Evolutionary conservation across 495 filamentous ascomycete genomes (phyloP), one percentile per base, ranked within the genome.

Genomic region (Hyaloscypha finlandica): DNA sequence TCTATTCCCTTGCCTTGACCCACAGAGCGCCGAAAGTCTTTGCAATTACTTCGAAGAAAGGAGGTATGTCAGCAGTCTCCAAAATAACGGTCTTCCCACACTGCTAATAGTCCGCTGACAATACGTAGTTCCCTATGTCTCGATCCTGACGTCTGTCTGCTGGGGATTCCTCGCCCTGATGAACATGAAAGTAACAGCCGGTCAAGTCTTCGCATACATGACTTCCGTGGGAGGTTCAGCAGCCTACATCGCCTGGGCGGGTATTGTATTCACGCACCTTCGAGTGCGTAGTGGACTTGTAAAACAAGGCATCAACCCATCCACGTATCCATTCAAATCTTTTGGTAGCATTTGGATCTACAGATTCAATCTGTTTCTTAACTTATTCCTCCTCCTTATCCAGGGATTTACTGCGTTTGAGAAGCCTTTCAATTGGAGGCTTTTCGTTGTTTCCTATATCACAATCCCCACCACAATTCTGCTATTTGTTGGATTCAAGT

Each of bases 371-470:
- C n/a, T 61, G 6, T 33, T 39, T 14, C 56, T 66, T 8, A 22
- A 88, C 63, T 68, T 88, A 8, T 90, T 90, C 73, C 75, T 91
- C 20, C 79, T 89, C 1, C 80, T 92, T 22, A 84, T 91, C 64
- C 86, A 90, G 74, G 87, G 86, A n/a, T 84, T 53, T 30, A 61
- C 56, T 6, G 42, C 32, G 6, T 66, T 66, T 16, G 37, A 53
- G 25, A 35, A 61, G 14, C 88, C 88, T 0, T 91, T 86, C 64
- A 81, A 81, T 48, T 82, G 81, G 2, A 82, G 81, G 3, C 79
- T 81, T 29, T 90, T 92, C 70, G 85, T 92, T 14, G 84, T 88
- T 59, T 87, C 84, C 29, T 92, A 92, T 71, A 86, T 92, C 65
- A 73, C 90, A 6, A 70, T 92, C 16, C 88, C 88, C 2, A 80